Percentiles rank a stretch among this genome's conserved stretches.
These are phyloP conservation scores for Apocynum venetum DNA, from an alignment of 257 asterid genomes.

Conservation along the genomic window DNA sequence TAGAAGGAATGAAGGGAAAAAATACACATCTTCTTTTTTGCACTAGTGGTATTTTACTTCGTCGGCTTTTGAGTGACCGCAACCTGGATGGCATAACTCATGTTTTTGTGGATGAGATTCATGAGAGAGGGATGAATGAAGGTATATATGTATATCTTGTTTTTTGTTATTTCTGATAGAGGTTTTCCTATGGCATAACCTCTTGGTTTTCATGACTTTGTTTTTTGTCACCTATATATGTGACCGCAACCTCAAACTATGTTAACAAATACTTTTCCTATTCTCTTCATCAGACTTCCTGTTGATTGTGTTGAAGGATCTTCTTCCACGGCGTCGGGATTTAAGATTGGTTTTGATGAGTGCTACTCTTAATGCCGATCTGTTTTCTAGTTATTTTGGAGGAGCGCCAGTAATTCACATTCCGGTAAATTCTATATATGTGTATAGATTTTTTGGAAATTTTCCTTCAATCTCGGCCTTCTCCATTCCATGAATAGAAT, in stretches of 20 bases:
- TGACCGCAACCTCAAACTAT: constrained; percentile 18
- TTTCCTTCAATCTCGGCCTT: background rate
- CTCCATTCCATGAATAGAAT: background rate
- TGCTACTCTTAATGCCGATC: constrained; percentile 94
- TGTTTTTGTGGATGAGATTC: constrained; percentile 97
- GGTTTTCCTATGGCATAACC: constrained; percentile 14
- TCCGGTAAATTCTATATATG: constrained; percentile 56
- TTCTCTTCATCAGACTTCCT: constrained; percentile 63
- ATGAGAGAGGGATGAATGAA: constrained; percentile 99
- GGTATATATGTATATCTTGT: constrained; percentile 44
- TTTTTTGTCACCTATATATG: too few relatives aligned
- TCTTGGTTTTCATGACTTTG: too few relatives aligned
- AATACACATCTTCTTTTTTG: constrained; percentile 92
- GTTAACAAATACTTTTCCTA: constrained; percentile 30
- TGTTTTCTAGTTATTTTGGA: constrained; percentile 77
- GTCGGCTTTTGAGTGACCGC: constrained; percentile 89
- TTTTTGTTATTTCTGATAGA: constrained; percentile 5
- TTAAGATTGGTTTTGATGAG: constrained; percentile 96
- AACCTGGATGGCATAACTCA: constrained; percentile 85
- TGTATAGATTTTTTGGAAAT: background rate
- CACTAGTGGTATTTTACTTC: constrained; percentile 96
- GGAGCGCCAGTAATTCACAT: constrained; percentile 92
- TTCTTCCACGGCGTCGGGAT: constrained; percentile 88
- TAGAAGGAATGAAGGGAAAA: constrained; percentile 96
- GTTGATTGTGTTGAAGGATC: constrained; percentile 94